Conservation (phyloP, 768 basidiomycete genomes). For the Suillus subalutaceus region DNA sequence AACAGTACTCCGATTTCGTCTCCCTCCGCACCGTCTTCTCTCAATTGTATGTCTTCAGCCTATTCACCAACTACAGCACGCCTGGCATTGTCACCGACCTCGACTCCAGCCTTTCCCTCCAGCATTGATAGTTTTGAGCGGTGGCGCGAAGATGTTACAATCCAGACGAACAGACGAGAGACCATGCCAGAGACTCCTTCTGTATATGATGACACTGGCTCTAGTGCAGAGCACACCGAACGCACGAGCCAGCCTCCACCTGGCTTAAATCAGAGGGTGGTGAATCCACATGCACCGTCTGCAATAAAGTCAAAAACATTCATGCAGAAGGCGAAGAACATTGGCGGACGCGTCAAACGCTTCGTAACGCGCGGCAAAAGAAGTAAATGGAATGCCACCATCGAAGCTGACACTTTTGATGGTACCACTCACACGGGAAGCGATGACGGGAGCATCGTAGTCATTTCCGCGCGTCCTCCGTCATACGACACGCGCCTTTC, state of each 20-base stretch:
- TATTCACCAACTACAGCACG: constrained; percentile 11
- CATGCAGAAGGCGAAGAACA: constrained; percentile 29
- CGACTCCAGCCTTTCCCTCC: constrained; percentile 36
- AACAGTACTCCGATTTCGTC: constrained; percentile 20
- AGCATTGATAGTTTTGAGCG: constrained; percentile 29
- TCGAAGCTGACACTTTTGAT: constrained; percentile 25
- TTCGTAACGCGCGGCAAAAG: constrained; percentile 22
- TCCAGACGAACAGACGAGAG: background rate
- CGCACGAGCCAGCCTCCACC: background rate
- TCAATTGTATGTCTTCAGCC: constrained; percentile 12
- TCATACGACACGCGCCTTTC: constrained; percentile 22
- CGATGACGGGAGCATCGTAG: constrained; percentile 31
- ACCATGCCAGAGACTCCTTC: background rate
- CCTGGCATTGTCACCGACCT: constrained; percentile 28
- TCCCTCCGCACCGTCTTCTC: constrained; percentile 18
- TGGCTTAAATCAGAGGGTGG: background rate
- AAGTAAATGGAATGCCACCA: constrained; percentile 19
- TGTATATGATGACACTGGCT: constrained; percentile 3
- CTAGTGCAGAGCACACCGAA: background rate
- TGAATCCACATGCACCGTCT: background rate
- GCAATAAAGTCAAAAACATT: constrained; percentile 20
- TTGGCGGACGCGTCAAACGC: constrained; percentile 33
- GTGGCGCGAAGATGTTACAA: constrained; percentile 29
- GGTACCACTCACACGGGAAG: constrained; percentile 30
- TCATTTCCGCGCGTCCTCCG: constrained; percentile 34